These are phyloP conservation scores for Thermoascus crustaceus DNA, from an alignment of 2,329 filamentous ascomycete species.

Conservation along the genomic window DNA sequence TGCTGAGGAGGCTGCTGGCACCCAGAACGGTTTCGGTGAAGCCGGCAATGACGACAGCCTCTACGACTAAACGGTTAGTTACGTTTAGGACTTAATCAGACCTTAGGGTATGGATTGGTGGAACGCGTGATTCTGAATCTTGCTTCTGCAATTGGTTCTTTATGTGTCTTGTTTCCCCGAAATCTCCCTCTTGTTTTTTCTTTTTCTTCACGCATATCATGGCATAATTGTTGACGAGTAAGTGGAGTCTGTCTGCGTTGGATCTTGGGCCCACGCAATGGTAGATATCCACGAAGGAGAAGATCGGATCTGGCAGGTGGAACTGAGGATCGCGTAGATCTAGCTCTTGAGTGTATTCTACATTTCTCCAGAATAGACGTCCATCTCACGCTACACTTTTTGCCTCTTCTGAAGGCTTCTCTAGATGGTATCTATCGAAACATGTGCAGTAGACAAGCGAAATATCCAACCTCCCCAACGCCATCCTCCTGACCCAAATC, in stretches of 20 bases:
- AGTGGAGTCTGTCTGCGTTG: slow-evolving; percentile 4
- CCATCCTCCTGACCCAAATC: no score
- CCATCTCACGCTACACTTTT: no score
- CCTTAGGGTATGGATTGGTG: neutral
- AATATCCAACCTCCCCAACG: no score
- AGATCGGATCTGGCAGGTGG: slow-evolving; percentile 1
- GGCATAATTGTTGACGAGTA: slow-evolving; percentile 21
- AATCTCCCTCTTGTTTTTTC: slow-evolving; percentile 9
- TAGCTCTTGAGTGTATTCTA: slow-evolving; percentile 3
- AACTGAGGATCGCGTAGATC: neutral
- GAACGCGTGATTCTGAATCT: neutral
- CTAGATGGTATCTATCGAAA: no score
- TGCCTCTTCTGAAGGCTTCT: no score
- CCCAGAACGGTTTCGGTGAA: slow-evolving; percentile 61
- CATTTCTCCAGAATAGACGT: slow-evolving; percentile 2
- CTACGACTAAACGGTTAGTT: slow-evolving; percentile 64
- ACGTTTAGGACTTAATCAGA: slow-evolving; percentile 32
- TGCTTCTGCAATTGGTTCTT: slow-evolving; percentile 1
- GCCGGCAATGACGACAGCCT: slow-evolving; percentile 93
- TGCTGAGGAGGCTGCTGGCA: slow-evolving; percentile 46
- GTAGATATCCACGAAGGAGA: neutral
- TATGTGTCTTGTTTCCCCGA: neutral
- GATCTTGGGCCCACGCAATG: neutral
- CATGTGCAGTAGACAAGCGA: neutral
- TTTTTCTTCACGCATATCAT: slow-evolving; percentile 18